Conservation (phyloP, 2,329 filamentous ascomycete species). For the Fusarium globosum region DNA sequence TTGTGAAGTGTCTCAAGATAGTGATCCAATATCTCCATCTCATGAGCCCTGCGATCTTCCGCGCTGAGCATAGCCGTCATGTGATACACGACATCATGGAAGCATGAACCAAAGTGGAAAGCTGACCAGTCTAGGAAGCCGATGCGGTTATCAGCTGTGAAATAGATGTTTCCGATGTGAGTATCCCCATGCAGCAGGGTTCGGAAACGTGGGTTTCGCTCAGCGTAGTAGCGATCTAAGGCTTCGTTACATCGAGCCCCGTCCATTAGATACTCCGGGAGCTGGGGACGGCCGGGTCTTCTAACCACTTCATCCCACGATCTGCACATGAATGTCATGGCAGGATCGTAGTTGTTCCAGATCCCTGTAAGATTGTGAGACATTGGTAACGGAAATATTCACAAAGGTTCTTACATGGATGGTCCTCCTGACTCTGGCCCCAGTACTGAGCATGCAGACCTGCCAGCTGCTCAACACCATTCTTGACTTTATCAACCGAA, state of each 20-base stretch:
- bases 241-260: slow-evolving; percentile 50
- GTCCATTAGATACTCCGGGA: slow-evolving; percentile 53
- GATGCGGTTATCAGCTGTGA: slow-evolving; percentile 48
- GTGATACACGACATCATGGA: slow-evolving; percentile 57
- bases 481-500: slow-evolving; percentile 47
- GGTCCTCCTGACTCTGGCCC: slow-evolving; percentile 44
- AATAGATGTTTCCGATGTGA: slow-evolving; percentile 58
- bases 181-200: slow-evolving; percentile 57
- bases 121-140: slow-evolving; percentile 58
- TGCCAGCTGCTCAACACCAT: slow-evolving; percentile 54
- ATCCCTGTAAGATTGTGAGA: slow-evolving; percentile 33
- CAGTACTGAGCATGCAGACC: slow-evolving; percentile 54
- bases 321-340: slow-evolving; percentile 49
- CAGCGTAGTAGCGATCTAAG: slow-evolving; percentile 51
- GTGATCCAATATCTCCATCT: slow-evolving; percentile 47
- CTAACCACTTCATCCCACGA: slow-evolving; percentile 48
- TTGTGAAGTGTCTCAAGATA: slow-evolving; percentile 31
- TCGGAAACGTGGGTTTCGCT: slow-evolving; percentile 52
- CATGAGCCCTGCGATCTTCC: slow-evolving; percentile 54
- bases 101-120: slow-evolving; percentile 54
- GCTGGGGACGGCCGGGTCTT: slow-evolving; percentile 43
- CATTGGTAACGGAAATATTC: accelerated
- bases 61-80: slow-evolving; percentile 53
- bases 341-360: slow-evolving; percentile 53
- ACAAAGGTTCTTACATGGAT: slow-evolving; percentile 37